These are phyloP conservation scores for Moesziomyces sp. DNA, from an alignment of 1,284 basidiomycete species.

Conservation along the genomic window DNA sequence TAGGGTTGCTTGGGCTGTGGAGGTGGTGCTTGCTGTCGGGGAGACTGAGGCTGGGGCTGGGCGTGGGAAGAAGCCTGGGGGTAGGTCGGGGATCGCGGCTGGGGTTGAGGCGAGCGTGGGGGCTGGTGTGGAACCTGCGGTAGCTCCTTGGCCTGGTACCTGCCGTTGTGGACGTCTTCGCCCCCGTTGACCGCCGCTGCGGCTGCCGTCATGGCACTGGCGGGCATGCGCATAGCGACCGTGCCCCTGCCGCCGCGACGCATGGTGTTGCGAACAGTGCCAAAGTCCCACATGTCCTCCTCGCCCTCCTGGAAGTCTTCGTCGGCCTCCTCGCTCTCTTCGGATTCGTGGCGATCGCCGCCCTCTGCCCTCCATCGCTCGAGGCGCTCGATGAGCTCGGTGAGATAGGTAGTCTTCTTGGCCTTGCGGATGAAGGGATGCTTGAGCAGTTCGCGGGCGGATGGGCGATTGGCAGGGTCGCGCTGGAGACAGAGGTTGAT, in stretches of 20 bases:
- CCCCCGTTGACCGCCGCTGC: slow-evolving; percentile 33
- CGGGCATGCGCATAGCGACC: slow-evolving; percentile 51
- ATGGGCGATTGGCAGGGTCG: slow-evolving; percentile 91
- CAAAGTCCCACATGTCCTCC: slow-evolving; percentile 62
- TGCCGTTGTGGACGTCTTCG: slow-evolving; percentile 18
- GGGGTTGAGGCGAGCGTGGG: slow-evolving; percentile 19
- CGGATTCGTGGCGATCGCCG: slow-evolving; percentile 56
- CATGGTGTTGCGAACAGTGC: slow-evolving; percentile 58
- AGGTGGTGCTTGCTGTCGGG: slow-evolving; percentile 13
- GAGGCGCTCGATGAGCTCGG: slow-evolving; percentile 92
- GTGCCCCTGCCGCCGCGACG: slow-evolving; percentile 44
- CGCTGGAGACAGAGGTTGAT: slow-evolving; percentile 90
- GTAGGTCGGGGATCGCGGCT: slow-evolving; percentile 22
- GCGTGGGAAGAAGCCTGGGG: slow-evolving; percentile 16
- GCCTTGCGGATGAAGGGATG: slow-evolving; percentile 95
- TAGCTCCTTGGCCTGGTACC: slow-evolving; percentile 36
- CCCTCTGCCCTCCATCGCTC: slow-evolving; percentile 89
- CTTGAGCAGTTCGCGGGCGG: slow-evolving; percentile 91
- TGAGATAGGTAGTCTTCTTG: slow-evolving; percentile 91
- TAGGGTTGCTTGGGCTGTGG: slow-evolving; percentile 19
- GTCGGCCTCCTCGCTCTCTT: slow-evolving; percentile 53
- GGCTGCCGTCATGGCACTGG: slow-evolving; percentile 47
- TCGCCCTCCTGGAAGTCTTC: slow-evolving; percentile 53
- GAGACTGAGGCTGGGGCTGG: slow-evolving; percentile 25
- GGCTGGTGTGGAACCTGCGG: slow-evolving; percentile 36